Percentiles rank a stretch among this genome's conserved stretches.
phyloP scores from a whole-genome alignment of 2,329 filamentous ascomycete genomes.

The Xylariaceae sp. region DNA sequence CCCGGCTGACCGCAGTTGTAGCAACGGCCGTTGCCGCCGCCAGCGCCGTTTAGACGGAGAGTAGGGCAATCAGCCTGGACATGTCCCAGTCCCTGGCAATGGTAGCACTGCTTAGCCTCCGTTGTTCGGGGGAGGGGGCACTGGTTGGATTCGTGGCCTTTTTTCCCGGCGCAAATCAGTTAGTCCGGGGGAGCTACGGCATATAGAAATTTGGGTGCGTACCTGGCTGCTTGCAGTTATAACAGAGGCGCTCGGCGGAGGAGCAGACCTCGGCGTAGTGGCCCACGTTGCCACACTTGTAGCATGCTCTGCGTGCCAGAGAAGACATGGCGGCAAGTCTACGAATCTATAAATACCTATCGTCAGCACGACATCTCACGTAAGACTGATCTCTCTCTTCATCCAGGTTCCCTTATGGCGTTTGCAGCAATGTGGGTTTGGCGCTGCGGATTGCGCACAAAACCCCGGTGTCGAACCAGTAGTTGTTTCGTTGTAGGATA shows the following conservation, averaged over 20 bases:
- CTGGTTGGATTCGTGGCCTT: constrained; percentile 93
- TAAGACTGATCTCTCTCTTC: constrained; percentile 28
- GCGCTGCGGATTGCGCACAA: background rate
- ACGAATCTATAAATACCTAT: constrained; percentile 30
- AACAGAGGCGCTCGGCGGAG: constrained; percentile 96
- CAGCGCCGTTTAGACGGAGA: constrained; percentile 79
- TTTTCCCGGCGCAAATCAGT: constrained; percentile 15
- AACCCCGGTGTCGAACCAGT: background rate
- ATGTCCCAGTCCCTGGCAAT: constrained; percentile 96
- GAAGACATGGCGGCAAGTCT: constrained; percentile 61
- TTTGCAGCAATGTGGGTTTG: constrained; percentile 34
- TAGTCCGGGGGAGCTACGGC: constrained; percentile 5
- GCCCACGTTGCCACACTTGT: constrained; percentile 79
- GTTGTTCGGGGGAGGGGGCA: constrained; percentile 96
- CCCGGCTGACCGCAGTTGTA: constrained; percentile 94
- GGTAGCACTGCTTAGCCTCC: constrained; percentile 99
- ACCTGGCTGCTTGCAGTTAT: constrained; percentile 96
- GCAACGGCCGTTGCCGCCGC: constrained; percentile 79
- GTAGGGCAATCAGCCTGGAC: constrained; percentile 99
- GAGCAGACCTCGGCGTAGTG: constrained; percentile 90
- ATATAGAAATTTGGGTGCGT: constrained; percentile 5
- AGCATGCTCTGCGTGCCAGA: constrained; percentile 77
- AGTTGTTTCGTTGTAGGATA: background rate
- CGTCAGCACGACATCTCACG: constrained; percentile 36
- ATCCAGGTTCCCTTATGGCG: constrained; percentile 27